Percentiles rank a stretch among this genome's conserved stretches.
Conservation (phyloP, 176 grass and related monocot genomes). For the Hordeum marinum region DNA sequence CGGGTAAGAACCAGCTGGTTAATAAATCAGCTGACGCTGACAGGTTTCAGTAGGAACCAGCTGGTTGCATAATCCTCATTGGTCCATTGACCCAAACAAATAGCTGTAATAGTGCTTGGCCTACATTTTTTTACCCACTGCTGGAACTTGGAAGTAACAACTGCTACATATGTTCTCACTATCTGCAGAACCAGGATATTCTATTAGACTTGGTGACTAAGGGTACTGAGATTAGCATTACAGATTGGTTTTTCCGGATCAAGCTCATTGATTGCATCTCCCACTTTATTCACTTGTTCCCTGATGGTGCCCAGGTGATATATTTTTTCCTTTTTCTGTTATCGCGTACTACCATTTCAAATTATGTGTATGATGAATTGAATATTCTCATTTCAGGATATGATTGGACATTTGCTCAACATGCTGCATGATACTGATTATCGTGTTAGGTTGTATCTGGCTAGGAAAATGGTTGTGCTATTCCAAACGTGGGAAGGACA, state of each 20-base stretch:
- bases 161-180: constrained; percentile 31
- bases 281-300: constrained; percentile 71
- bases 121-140: constrained; percentile 5
- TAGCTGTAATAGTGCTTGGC: neutral
- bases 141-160: constrained; percentile 18
- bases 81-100: neutral
- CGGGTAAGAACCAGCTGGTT: neutral
- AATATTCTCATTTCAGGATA: constrained; percentile 54
- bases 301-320: constrained; percentile 67
- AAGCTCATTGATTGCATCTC: constrained; percentile 83
- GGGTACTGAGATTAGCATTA: constrained; percentile 39
- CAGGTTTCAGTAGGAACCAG: neutral
- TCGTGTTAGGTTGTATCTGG: constrained; percentile 82
- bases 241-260: constrained; percentile 68
- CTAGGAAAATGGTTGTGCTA: constrained; percentile 71
- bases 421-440: constrained; percentile 97
- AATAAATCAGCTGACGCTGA: neutral
- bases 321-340: constrained; percentile 13
- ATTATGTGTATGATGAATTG: neutral
- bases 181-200: constrained; percentile 52
- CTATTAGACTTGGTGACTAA: constrained; percentile 59
- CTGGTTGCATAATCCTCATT: neutral
- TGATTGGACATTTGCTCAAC: constrained; percentile 71
- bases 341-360: constrained; percentile 3
- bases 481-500: constrained; percentile 97